Evolutionary conservation across 2,329 filamentous ascomycete genomes (phyloP).

Genomic region (Ophiostoma sp.): DNA sequence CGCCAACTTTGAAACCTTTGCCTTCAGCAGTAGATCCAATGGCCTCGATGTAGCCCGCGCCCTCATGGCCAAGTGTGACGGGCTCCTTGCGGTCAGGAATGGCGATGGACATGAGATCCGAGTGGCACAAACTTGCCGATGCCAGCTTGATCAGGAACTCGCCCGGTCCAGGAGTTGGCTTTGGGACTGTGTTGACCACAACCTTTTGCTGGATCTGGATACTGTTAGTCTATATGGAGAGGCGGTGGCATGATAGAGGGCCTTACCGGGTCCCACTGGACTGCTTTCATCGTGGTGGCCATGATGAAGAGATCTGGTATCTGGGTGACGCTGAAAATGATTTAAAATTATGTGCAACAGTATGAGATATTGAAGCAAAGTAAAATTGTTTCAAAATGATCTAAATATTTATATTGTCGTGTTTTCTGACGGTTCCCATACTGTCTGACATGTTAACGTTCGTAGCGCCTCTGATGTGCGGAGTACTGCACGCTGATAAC

Average conservation of each 20-base stretch:
- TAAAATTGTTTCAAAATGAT: not conserved
- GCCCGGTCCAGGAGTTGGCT: conserved; percentile 44
- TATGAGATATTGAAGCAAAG: too few species aligned
- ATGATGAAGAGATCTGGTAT: not conserved
- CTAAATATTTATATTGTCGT: not conserved
- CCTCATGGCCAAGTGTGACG: conserved; percentile 46
- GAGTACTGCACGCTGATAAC: not conserved
- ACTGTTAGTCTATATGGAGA: not conserved
- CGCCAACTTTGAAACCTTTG: conserved; percentile 46
- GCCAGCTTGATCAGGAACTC: conserved; percentile 42
- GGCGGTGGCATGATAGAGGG: not conserved
- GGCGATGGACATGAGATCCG: conserved; percentile 33
- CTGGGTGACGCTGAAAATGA: not conserved
- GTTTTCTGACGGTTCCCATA: too few species aligned
- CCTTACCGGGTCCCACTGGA: conserved; percentile 28
- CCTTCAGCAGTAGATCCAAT: conserved; percentile 39
- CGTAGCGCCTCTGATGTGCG: not conserved
- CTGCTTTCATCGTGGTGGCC: conserved; percentile 28
- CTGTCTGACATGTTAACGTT: too few species aligned
- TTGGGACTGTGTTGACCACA: conserved; percentile 42
- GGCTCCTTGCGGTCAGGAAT: conserved; percentile 30
- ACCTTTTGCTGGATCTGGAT: conserved; percentile 9
- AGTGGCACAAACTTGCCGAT: conserved; percentile 41
- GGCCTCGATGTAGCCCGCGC: conserved; percentile 45
- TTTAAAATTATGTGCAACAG: not conserved